Base-by-base conservation (phyloP, 768 basidiomycete species). In the Infundibulicybe gibba region DNA sequence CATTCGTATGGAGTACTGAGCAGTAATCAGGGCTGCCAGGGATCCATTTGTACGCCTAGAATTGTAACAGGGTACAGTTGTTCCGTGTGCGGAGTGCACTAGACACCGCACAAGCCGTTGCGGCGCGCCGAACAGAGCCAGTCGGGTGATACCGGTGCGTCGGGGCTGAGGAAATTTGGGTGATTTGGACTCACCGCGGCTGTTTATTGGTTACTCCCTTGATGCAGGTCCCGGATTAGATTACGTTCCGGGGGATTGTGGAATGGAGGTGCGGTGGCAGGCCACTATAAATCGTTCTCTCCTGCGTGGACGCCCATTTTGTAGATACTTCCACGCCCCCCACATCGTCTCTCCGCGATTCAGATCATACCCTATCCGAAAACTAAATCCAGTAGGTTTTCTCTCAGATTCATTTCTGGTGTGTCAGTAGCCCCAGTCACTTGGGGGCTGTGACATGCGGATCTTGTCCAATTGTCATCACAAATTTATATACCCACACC, bases 161-260 rank as follows among this genome's bases (percentile, higher is more conserved):
- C 25, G 25, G 25, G 25, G 8, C 3, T 54, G 32, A 41, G 38
- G 33, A 46, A 44, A 54, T 31, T 44, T 8, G 8, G 8, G 43
- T 54, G 49, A 49, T 48, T 49, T 49, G 46, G 14, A 37, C 34
- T 37, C 37, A 25, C 16, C 13, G 19, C 25, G 25, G 37, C 39
- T 39, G 37, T 33, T 41, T n/a, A 48, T 51, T 54, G 49, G 53
- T 40, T n/a, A 51, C 41, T 45, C 44, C 8, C 55, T 49, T 46
- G 44, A 49, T 45, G 47, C 45, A 38, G 30, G 34, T 39, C 48
- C 50, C 53, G 56, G 48, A 43, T 44, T 56, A 56, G 55, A 54
- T 56, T 59, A 53, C 55, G 8, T 49, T 33, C 47, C 67, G 65
- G 68, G 59, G 55, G 58, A 63, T 65, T 55, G 58, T 59, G 67